Conservation (phyloP, 352 stramenopile species). For the Elongisporangium senticosum region DNA sequence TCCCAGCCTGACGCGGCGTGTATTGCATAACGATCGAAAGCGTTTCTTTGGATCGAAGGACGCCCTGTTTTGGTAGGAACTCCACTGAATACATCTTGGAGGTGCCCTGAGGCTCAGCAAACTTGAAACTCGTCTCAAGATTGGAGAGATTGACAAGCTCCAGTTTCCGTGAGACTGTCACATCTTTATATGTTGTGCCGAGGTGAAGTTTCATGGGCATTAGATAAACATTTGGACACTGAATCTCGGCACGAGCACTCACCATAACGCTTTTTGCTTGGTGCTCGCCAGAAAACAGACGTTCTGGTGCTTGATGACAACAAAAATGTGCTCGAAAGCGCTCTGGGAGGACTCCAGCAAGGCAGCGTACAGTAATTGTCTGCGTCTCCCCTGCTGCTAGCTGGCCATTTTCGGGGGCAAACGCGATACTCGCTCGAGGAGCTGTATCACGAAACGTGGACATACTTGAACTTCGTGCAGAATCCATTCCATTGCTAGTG, state of each 20-base stretch:
- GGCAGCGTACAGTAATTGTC: slow-evolving; percentile 35
- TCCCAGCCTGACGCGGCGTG: slow-evolving; percentile 45
- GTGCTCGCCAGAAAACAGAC: slow-evolving; percentile 10
- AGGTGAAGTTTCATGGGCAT: slow-evolving; percentile 38
- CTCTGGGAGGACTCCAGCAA: slow-evolving; percentile 51
- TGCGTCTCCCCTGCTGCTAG: slow-evolving; percentile 34
- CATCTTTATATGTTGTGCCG: slow-evolving; percentile 63
- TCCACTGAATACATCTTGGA: slow-evolving; percentile 44
- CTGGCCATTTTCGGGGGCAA: slow-evolving; percentile 36
- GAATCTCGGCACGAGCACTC: slow-evolving; percentile 67
- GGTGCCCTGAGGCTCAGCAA: slow-evolving; percentile 49
- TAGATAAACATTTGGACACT: slow-evolving; percentile 71
- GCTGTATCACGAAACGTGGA: slow-evolving; percentile 38
- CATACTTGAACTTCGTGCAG: slow-evolving; percentile 18
- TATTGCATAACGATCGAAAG: slow-evolving; percentile 44
- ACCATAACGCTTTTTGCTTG: slow-evolving; percentile 11
- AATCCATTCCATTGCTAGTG: slow-evolving; percentile 26
- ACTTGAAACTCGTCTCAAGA: slow-evolving; percentile 69
- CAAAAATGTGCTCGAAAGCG: slow-evolving; percentile 48
- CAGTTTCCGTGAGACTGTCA: slow-evolving; percentile 36
- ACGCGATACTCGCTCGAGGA: slow-evolving; percentile 39
- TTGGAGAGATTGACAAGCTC: slow-evolving; percentile 80
- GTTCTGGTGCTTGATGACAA: slow-evolving; percentile 30
- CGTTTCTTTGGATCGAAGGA: slow-evolving; percentile 58
- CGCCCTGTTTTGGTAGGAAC: slow-evolving; percentile 38